These are phyloP conservation scores for Acephala macrosclerotiorum DNA, from an alignment of 2,329 filamentous ascomycete genomes.

Conservation along the genomic window DNA sequence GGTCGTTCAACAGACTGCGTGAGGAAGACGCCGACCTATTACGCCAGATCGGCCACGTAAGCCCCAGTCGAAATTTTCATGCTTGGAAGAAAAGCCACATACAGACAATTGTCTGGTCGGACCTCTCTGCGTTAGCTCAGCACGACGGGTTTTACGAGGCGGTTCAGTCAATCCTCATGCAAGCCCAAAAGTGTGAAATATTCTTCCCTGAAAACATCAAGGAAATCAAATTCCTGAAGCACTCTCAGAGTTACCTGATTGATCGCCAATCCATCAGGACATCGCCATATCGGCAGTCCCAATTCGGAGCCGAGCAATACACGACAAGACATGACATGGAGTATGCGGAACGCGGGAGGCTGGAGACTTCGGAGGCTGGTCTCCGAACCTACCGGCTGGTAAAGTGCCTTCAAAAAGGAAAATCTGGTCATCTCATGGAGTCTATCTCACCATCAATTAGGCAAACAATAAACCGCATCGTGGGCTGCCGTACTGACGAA, in stretches of 20 bases:
- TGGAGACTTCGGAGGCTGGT: too few species aligned
- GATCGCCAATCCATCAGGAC: conserved; percentile 36
- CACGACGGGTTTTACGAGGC: conserved; percentile 17
- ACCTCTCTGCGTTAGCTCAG: conserved; percentile 15
- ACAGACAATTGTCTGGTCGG: conserved; percentile 48
- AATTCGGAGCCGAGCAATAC: too few species aligned
- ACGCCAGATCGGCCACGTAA: conserved; percentile 42
- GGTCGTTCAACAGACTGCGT: conserved; percentile 53
- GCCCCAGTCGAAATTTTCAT: conserved; percentile 52
- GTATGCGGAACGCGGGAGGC: too few species aligned
- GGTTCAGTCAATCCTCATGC: conserved; percentile 17
- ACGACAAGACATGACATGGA: too few species aligned
- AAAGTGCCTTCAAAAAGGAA: too few species aligned
- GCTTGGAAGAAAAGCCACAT: conserved; percentile 48
- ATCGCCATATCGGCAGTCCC: too few species aligned
- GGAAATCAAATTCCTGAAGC: not conserved
- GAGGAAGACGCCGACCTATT: conserved; percentile 47
- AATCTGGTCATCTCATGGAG: too few species aligned
- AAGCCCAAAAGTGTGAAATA: conserved; percentile 2
- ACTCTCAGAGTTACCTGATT: conserved; percentile 27
- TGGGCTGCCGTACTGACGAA: too few species aligned
- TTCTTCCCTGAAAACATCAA: conserved; percentile 11
- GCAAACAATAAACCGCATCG: too few species aligned
- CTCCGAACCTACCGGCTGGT: too few species aligned
- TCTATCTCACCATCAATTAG: too few species aligned